Base-by-base conservation (phyloP, 2,329 filamentous ascomycete genomes). In the Tolypocladium guangdongense region DNA sequence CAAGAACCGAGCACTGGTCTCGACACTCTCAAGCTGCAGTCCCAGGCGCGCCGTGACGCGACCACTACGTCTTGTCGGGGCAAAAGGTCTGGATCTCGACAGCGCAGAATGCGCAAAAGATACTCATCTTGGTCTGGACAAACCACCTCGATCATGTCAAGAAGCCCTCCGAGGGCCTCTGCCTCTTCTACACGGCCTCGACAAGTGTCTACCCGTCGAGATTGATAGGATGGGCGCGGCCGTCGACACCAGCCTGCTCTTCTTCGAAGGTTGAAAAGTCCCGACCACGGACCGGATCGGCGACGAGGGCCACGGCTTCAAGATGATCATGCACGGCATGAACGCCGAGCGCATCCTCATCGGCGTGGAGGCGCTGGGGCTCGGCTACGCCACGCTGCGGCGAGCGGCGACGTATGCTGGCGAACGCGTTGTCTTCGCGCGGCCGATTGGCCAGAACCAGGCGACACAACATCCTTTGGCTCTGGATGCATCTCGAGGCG, bases 61-160 rank as follows among this genome's bases (percentile, higher is more conserved):
- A 78, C 14, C 76, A 73, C 5, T 95, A 91, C 64, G 73, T 71
- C 1, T 76, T 95, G 11, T 81, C 81, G 0, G 88, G 89, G 0
- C 87, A 92, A 64, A 95, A 95, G 71, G 91, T 92, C 53, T 95
- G 89, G 89, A 95, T 93, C 53, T 88, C 88, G 0, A 90, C 82
- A 51, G 89, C 89, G 0, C 88, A 93, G 65, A 85, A 92, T 0
- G 88, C 89, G 0, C 77, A 78, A 3, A 88, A 89, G 62, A 93
- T 95, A 88, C 84, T 95, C 4, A 75, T 95, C 0, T 77, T 95
- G 0, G 88, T 88, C 0, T 80, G 89, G 1, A 95, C 88, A 0
- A 88, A 82, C 0, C 78, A 86, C 0, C 59, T 85, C 0, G 84
- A 88, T 50, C 75, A 88, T 54, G 81, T 83, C 0, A 73, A 74